These are phyloP conservation scores for Actinomortierella wolfii DNA, from an alignment of 371 early-diverging fungal genomes.

Conservation along the genomic window DNA sequence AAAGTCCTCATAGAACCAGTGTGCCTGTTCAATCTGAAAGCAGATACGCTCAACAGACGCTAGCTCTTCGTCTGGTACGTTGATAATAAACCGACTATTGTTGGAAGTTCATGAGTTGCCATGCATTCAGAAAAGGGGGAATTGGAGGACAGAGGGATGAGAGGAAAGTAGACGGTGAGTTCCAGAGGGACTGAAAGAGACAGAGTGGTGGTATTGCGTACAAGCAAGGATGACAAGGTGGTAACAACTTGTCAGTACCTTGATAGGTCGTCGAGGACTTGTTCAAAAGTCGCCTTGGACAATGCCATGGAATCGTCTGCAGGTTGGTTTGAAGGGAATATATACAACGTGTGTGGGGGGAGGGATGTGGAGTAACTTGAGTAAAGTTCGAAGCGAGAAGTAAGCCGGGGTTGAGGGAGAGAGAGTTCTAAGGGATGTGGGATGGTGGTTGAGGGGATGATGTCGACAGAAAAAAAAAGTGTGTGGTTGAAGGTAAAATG, in stretches of 20 bases:
- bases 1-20: constrained; percentile 99
- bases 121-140: not conserved
- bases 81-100: constrained; percentile 95
- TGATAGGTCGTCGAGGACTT: constrained; percentile 85
- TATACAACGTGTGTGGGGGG: not conserved
- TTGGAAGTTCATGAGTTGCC: not conserved
- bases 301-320: constrained; percentile 53
- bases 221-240: not conserved
- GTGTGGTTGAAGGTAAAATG: too few species aligned
- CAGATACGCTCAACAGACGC: constrained; percentile 91
- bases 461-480: not conserved
- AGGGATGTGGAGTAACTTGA: not conserved
- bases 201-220: not conserved
- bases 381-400: not conserved
- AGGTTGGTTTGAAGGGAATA: too few species aligned
- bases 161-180: not conserved
- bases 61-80: constrained; percentile 93
- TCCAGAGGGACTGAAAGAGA: constrained; percentile 3
- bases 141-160: not conserved
- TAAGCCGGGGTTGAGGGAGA: not conserved
- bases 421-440: not conserved
- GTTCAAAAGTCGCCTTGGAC: constrained; percentile 70
- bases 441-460: not conserved
- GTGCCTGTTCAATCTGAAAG: constrained; percentile 99
- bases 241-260: constrained; percentile 53